Conservation (phyloP, 2,329 filamentous ascomycete genomes). For the Achaetomium macrosporum region DNA sequence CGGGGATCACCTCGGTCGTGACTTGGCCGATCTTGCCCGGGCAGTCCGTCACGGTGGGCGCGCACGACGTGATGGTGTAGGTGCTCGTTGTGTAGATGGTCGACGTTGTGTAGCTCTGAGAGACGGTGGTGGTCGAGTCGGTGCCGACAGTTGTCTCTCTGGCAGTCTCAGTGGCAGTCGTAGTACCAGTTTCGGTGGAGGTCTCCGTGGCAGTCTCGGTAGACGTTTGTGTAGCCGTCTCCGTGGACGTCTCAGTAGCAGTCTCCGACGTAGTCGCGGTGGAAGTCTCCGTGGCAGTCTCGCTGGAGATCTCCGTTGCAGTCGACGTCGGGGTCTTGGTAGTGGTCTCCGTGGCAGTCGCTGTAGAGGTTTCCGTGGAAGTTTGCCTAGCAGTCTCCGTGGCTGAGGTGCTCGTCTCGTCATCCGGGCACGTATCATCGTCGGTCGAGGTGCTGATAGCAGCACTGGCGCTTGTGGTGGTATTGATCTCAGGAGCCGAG, state of each 20-base stretch:
- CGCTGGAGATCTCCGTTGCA: neutral
- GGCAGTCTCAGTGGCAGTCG: no score
- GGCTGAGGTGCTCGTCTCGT: conserved; percentile 29
- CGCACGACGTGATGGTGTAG: conserved; percentile 32
- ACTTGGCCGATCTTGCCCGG: conserved; percentile 33
- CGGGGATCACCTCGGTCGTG: conserved; percentile 29
- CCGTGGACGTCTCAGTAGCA: no score
- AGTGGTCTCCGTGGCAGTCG: conserved; percentile 1
- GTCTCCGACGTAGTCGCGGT: neutral
- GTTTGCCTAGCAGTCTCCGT: conserved; percentile 2
- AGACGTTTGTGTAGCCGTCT: no score
- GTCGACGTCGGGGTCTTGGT: neutral
- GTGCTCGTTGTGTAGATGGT: conserved; percentile 26
- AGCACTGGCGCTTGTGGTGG: conserved; percentile 10
- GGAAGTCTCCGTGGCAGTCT: neutral
- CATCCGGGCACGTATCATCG: conserved; percentile 2
- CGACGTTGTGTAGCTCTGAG: conserved; percentile 10
- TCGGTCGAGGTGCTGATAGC: conserved; percentile 4
- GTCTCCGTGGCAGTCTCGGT: no score
- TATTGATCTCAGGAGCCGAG: conserved; percentile 31
- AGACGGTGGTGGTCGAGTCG: conserved; percentile 27
- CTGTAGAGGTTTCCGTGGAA: neutral
- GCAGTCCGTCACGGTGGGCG: conserved; percentile 34
- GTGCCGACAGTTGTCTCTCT: conserved; percentile 20
- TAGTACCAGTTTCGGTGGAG: no score